These are phyloP conservation scores for Acacia melanoxylon DNA, from an alignment of 306 rosid species.

Conservation along the genomic window DNA sequence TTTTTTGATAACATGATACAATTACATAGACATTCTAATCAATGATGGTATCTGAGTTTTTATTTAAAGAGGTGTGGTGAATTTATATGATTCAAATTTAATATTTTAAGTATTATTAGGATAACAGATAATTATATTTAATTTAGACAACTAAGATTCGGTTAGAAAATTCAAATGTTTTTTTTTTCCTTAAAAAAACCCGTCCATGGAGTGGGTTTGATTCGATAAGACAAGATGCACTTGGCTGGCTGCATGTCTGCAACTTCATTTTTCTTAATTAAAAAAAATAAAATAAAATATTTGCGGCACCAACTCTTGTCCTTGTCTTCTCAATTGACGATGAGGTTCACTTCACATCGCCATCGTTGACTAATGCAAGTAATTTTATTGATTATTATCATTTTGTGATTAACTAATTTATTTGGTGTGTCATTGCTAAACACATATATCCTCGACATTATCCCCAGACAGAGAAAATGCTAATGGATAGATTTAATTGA, in stretches of 20 bases:
- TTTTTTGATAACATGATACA: too few species aligned
- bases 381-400: background rate
- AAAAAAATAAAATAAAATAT: too few species aligned
- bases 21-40: too few species aligned
- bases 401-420: background rate
- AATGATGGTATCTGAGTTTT: background rate
- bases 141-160: too few species aligned
- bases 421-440: background rate
- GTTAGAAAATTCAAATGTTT: too few species aligned
- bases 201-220: background rate
- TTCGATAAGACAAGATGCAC: background rate
- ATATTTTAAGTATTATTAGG: too few species aligned
- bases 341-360: background rate
- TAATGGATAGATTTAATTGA: background rate
- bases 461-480: background rate
- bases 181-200: too few species aligned
- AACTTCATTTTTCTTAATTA: too few species aligned
- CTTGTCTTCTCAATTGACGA: background rate
- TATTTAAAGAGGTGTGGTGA: background rate
- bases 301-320: background rate
- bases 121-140: too few species aligned
- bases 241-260: too few species aligned
- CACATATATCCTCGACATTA: background rate
- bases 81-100: background rate
- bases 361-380: background rate